Conservation (phyloP, 305 asterid species). For the Fraxinus angustifolia region DNA sequence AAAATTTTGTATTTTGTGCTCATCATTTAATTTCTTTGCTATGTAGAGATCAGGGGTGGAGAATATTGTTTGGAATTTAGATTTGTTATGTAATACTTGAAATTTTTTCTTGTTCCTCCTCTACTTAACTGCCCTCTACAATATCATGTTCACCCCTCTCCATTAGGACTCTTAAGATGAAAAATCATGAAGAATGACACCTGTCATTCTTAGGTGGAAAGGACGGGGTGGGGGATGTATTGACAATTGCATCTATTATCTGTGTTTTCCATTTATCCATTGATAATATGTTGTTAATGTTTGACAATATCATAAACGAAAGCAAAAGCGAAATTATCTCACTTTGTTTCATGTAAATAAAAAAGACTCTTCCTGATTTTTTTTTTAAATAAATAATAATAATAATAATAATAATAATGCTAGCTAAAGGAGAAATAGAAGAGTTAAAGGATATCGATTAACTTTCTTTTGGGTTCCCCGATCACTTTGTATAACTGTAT, state of each 20-base stretch:
- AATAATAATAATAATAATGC: background rate
- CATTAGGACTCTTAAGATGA: background rate
- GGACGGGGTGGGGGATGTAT: background rate
- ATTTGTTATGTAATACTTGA: background rate
- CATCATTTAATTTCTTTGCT: background rate
- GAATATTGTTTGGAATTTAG: background rate
- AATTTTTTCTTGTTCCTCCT: background rate
- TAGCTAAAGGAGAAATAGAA: background rate
- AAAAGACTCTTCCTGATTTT: background rate
- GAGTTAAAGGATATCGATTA: background rate
- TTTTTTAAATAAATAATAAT: too few species aligned
- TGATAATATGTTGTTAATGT: background rate
- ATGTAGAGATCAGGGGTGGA: background rate
- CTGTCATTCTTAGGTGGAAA: background rate
- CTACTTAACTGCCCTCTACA: background rate
- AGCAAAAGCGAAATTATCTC: background rate
- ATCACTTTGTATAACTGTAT: background rate
- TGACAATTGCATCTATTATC: background rate
- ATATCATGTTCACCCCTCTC: background rate
- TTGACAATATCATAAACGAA: background rate
- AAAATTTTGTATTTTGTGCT: background rate
- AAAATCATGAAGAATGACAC: background rate
- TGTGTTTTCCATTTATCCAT: background rate
- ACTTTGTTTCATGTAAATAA: background rate
- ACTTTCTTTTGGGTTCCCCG: background rate